phyloP scores from a whole-genome alignment of 2,329 filamentous ascomycete genomes.

The Colletotrichum tabaci region DNA sequence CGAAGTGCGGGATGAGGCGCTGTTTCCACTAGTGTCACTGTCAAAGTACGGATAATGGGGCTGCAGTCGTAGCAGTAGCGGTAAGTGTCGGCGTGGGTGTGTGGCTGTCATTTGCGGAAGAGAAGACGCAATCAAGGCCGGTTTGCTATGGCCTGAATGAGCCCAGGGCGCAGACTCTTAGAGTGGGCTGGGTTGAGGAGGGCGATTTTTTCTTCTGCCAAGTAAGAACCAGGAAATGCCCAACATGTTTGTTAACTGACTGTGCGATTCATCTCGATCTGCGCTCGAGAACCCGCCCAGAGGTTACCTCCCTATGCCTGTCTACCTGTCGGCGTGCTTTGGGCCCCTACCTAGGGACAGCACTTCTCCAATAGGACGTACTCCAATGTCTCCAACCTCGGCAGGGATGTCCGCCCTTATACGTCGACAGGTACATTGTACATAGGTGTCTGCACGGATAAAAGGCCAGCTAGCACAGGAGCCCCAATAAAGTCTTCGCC shows the following conservation, averaged over 20 bases:
- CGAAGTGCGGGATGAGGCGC: conserved; percentile 6
- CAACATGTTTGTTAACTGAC: background rate
- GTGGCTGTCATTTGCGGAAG: conserved; percentile 10
- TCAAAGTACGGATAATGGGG: conserved; percentile 2
- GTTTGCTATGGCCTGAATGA: conserved; percentile 1
- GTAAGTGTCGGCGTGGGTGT: conserved; percentile 3
- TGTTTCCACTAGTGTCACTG: conserved; percentile 14
- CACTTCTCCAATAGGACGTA: background rate
- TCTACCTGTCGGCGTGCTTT: background rate
- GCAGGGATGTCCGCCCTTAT: background rate
- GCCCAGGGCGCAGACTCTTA: background rate
- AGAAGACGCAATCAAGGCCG: background rate
- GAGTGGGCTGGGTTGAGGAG: background rate
- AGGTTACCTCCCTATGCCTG: background rate
- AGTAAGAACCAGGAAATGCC: background rate
- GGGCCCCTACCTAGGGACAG: background rate
- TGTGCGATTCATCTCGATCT: conserved; percentile 25
- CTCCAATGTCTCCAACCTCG: background rate
- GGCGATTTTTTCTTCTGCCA: background rate
- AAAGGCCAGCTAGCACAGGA: conserved; percentile 18
- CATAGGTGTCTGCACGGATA: background rate
- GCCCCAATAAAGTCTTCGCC: background rate
- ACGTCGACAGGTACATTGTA: too few species aligned
- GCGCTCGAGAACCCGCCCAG: conserved; percentile 11
- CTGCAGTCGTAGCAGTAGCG: conserved; percentile 2